Evolutionary conservation across 1,284 basidiomycete species (phyloP), one percentile per base, ranked within the genome.

Genomic region (Cryptococcus amylolentus): DNA sequence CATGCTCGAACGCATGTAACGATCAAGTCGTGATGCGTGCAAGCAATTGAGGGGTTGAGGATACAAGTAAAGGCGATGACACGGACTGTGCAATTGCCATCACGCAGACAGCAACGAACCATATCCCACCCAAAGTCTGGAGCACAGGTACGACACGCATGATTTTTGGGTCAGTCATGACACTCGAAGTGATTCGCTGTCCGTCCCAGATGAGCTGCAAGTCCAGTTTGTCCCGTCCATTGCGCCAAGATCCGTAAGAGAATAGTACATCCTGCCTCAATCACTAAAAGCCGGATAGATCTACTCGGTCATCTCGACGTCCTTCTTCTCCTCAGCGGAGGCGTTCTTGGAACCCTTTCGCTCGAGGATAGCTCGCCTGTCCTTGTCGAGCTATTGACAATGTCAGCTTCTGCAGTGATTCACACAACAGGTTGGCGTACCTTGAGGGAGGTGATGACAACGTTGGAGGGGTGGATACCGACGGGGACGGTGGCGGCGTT

Each of bases 401-500:
- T 50, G 18, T 27, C 51, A 44, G 38, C 7, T 16, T 16, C 5
- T 12, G 6, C 40, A 18, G 44, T 52, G 9, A 23, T 14, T 12
- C 5, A 27, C 5, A 51, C 13, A n/a, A 16, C 20, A 2, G 46
- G 14, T 80, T 5, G 13, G 61, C 64, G 50, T 45, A 64, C 66
- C 58, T 96, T 96, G 80, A 96, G 84, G 72, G 81, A 87, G 68
- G 87, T 87, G 77, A 99, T 93, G 69, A 97, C 91, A 58, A 97
- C 92, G 79, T 98, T 98, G 81, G 89, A 92, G 62, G 96, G 94
- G 84, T 95, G 88, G 72, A 99, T 87, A 69, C 93, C 93, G 72
- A 98, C 92, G 72, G 90, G 88, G 58, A 88, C 86, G 58, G 93
- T 88, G 63, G 93, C 88, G 68, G 96, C 96, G 78, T 96, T 97